A percentile compares a stretch with the other conserved stretches of the same genome.
Evolutionary conservation across 352 stramenopile species (phyloP).

Genomic region (Pythium rhizo-oryzae): DNA sequence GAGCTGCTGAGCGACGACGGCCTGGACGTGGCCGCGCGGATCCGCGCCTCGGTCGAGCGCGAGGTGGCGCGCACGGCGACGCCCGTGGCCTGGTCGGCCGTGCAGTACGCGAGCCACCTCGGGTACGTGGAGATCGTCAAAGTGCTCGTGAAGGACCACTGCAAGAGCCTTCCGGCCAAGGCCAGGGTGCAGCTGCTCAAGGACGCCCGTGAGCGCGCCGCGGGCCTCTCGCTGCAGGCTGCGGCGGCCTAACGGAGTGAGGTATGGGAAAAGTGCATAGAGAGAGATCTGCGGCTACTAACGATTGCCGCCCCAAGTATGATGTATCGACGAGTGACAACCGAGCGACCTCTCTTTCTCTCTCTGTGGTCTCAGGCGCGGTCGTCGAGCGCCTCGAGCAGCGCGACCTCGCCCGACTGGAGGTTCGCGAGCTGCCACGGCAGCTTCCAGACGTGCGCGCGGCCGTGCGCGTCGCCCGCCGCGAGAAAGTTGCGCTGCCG

Average conservation of each 20-base stretch:
- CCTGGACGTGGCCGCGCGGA: neutral
- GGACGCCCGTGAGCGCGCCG: neutral
- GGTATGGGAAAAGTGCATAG: no score
- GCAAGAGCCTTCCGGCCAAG: no score
- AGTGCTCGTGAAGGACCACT: no score
- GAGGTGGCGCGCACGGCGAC: neutral
- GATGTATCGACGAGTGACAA: neutral
- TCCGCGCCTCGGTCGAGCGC: constrained; percentile 11
- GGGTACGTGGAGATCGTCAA: constrained; percentile 12
- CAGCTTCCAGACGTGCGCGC: constrained; percentile 85
- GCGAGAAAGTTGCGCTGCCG: constrained; percentile 86
- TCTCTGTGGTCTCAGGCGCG: constrained; percentile 5
- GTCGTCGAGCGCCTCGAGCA: constrained; percentile 55
- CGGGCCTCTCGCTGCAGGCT: neutral
- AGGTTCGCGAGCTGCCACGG: constrained; percentile 82
- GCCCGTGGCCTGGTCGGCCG: neutral
- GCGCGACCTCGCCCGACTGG: constrained; percentile 60
- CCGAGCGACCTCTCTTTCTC: neutral
- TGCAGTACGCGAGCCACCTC: constrained; percentile 10
- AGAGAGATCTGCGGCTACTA: no score
- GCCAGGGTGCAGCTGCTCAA: neutral
- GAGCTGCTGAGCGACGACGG: constrained; percentile 8
- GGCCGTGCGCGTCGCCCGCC: constrained; percentile 57
- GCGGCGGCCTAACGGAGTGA: no score
- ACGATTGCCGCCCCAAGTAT: no score